Conservation (phyloP, 1,139 yeast genomes). For the Blastobotrys elegans region DNA sequence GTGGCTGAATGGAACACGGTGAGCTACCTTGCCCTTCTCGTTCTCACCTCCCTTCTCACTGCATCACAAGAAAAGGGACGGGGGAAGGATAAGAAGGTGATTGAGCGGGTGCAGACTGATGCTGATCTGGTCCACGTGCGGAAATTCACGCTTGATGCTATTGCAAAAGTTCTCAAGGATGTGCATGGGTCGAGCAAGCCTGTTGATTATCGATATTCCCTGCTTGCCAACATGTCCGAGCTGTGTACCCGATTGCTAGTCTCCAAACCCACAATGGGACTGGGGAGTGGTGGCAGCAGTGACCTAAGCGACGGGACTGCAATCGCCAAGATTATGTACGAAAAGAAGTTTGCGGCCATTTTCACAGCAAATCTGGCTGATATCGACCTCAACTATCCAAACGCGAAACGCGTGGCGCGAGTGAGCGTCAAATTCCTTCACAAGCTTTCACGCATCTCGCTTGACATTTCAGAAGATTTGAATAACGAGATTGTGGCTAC, state of each 20-base stretch:
- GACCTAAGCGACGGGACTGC: constrained; percentile 46
- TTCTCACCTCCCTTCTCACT: constrained; percentile 39
- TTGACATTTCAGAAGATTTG: constrained; percentile 43
- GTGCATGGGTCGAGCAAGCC: constrained; percentile 33
- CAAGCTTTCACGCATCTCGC: constrained; percentile 47
- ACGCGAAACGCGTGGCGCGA: constrained; percentile 53
- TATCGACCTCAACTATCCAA: constrained; percentile 68
- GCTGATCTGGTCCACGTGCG: constrained; percentile 69
- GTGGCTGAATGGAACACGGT: constrained; percentile 36
- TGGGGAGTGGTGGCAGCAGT: constrained; percentile 20
- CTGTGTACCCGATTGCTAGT: constrained; percentile 36
- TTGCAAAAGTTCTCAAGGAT: constrained; percentile 60
- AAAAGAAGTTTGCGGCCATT: constrained; percentile 55
- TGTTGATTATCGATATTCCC: constrained; percentile 45
- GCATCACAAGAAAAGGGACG: constrained; percentile 48
- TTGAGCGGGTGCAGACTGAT: constrained; percentile 42
- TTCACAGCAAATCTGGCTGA: constrained; percentile 56
- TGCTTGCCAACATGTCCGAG: constrained; percentile 54
- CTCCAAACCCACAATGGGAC: constrained; percentile 23
- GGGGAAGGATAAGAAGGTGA: constrained; percentile 24
- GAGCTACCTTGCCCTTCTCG: constrained; percentile 47
- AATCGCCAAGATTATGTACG: constrained; percentile 60
- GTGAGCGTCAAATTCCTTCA: constrained; percentile 57
- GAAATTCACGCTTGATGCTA: constrained; percentile 64
- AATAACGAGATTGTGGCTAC: constrained; percentile 20